Conservation (phyloP, 768 basidiomycete genomes). For the Lyophyllum atratum region DNA sequence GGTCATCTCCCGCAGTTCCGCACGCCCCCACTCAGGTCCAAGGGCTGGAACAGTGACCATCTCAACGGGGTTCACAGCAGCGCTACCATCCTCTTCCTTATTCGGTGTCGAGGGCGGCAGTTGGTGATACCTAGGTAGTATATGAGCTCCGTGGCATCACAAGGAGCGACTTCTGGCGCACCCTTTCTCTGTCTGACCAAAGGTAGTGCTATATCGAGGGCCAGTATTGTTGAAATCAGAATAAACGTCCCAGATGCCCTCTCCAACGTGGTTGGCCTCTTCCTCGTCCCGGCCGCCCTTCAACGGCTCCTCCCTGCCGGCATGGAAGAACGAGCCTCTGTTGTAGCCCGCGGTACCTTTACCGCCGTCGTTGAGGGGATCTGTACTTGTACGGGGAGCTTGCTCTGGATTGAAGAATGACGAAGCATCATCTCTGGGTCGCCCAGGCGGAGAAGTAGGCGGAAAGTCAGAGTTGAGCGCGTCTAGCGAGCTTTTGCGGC, state of each 20-base stretch:
- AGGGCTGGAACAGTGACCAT: slow-evolving; percentile 91
- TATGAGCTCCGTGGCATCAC: slow-evolving; percentile 5
- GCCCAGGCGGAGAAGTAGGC: slow-evolving; percentile 34
- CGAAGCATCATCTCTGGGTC: slow-evolving; percentile 64
- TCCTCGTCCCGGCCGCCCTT: slow-evolving; percentile 80
- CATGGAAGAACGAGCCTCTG: slow-evolving; percentile 62
- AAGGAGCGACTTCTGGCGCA: slow-evolving; percentile 29
- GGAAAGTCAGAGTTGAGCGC: slow-evolving; percentile 58
- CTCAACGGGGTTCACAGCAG: slow-evolving; percentile 60
- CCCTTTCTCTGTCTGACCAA: slow-evolving; percentile 51
- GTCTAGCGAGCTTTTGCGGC: slow-evolving; percentile 61
- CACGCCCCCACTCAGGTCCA: slow-evolving; percentile 85
- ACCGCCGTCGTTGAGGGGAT: slow-evolving; percentile 42
- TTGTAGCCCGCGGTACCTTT: slow-evolving; percentile 71
- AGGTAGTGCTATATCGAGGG: slow-evolving; percentile 71
- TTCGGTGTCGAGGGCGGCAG: slow-evolving; percentile 40
- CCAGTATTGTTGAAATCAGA: slow-evolving; percentile 90
- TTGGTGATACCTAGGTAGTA: slow-evolving; percentile 43
- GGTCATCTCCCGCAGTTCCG: slow-evolving; percentile 78
- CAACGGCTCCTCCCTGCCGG: slow-evolving; percentile 73
- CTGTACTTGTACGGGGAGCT: slow-evolving; percentile 47
- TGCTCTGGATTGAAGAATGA: slow-evolving; percentile 64
- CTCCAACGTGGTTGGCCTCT: slow-evolving; percentile 38
- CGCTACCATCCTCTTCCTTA: slow-evolving; percentile 34
- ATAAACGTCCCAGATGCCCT: slow-evolving; percentile 74